Percentiles rank a stretch among this genome's conserved stretches.
phyloP scores from a whole-genome alignment of 306 rosid species.

The Coriaria nepalensis region DNA sequence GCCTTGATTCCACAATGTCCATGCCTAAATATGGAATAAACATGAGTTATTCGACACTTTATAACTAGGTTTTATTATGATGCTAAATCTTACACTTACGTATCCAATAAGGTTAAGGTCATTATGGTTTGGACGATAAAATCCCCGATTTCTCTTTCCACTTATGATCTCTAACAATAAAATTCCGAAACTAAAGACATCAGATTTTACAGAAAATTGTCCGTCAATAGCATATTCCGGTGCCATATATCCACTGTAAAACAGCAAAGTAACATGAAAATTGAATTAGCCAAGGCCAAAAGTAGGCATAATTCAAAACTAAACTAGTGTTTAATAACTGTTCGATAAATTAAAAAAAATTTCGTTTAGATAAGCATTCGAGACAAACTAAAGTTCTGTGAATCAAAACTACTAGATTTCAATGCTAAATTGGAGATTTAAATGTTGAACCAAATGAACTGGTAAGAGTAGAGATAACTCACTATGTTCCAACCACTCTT shows the following conservation, averaged over 20 bases:
- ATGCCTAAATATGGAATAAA: conserved; percentile 25
- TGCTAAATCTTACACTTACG: conserved; percentile 22
- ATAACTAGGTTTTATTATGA: background rate
- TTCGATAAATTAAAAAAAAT: background rate
- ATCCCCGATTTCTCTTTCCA: conserved; percentile 35
- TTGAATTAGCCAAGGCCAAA: background rate
- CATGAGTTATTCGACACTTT: too few relatives aligned
- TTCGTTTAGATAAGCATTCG: background rate
- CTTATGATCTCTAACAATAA: background rate
- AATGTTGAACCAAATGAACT: too few relatives aligned
- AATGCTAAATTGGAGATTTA: too few relatives aligned
- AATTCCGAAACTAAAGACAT: conserved; percentile 20
- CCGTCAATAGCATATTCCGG: too few relatives aligned
- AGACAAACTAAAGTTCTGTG: background rate
- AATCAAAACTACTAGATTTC: too few relatives aligned
- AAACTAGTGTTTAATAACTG: too few relatives aligned
- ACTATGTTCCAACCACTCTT: conserved; percentile 57
- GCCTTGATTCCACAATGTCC: conserved; percentile 37
- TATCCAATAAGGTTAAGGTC: conserved; percentile 26
- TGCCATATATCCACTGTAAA: conserved; percentile 20
- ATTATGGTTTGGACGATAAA: conserved; percentile 12
- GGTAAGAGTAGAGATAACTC: conserved; percentile 11
- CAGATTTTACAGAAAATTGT: conserved; percentile 18
- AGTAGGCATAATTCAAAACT: too few relatives aligned
- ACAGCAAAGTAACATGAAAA: background rate